Conservation (phyloP, 768 basidiomycete genomes). For the Rhizopogon vinicolor region DNA sequence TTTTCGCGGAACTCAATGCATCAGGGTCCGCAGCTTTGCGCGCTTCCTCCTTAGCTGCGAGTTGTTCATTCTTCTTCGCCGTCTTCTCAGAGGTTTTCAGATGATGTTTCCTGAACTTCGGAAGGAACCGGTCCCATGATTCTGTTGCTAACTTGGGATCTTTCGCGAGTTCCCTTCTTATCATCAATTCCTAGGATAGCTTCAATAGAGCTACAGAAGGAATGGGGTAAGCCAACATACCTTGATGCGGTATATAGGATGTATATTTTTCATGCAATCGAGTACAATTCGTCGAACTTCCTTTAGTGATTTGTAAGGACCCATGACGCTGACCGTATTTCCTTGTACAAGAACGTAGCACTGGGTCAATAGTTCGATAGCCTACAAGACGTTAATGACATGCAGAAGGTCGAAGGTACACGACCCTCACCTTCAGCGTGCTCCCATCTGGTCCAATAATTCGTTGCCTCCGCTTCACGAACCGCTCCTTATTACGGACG, state of each 20-base stretch:
- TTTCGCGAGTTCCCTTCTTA: conserved; percentile 94
- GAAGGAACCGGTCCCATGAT: conserved; percentile 96
- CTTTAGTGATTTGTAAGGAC: conserved; percentile 90
- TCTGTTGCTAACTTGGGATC: conserved; percentile 94
- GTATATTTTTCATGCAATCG: conserved; percentile 99
- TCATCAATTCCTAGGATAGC: conserved; percentile 84
- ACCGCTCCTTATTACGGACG: conserved; percentile 93
- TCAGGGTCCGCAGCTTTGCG: conserved; percentile 64
- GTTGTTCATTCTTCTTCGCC: conserved; percentile 75
- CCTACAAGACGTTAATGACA: conserved; percentile 45
- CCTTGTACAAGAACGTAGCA: conserved; percentile 99
- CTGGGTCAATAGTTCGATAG: conserved; percentile 92
- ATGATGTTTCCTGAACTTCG: conserved; percentile 91
- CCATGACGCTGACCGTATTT: conserved; percentile 97
- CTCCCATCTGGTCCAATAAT: conserved; percentile 98
- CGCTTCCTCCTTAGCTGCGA: conserved; percentile 57
- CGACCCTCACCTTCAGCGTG: conserved; percentile 75
- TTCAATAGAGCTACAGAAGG: not conserved
- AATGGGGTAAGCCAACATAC: conserved; percentile 31
- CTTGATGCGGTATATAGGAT: conserved; percentile 99
- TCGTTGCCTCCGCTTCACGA: conserved; percentile 92
- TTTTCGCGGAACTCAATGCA: conserved; percentile 25
- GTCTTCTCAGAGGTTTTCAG: conserved; percentile 95
- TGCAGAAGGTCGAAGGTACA: not conserved
- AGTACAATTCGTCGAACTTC: conserved; percentile 95